These are phyloP conservation scores for Fagopyrum esculentum DNA, from an alignment of 148 eudicot species.

Conservation along the genomic window DNA sequence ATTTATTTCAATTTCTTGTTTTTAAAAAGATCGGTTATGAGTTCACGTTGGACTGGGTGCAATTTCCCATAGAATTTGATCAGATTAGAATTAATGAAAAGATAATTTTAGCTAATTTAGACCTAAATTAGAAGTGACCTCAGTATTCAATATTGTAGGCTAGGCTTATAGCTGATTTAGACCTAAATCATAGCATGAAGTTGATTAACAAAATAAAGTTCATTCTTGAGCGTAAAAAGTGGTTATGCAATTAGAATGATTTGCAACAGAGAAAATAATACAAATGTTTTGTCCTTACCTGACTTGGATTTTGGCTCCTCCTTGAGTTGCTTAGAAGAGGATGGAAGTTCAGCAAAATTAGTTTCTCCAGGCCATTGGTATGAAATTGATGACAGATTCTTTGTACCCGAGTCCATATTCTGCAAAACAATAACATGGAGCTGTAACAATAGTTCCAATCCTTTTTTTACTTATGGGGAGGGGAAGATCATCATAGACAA, in stretches of 20 bases:
- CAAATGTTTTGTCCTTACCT: conserved; percentile 33
- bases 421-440: conserved; percentile 20
- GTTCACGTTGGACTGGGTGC: neutral
- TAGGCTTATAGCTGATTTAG: neutral
- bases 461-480: neutral
- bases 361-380: conserved; percentile 24
- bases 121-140: neutral
- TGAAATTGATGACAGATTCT: conserved; percentile 21
- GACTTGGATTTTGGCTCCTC: conserved; percentile 21
- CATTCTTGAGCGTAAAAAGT: neutral
- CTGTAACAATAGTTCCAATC: neutral
- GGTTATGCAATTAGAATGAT: neutral
- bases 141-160: neutral
- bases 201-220: neutral
- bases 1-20: neutral
- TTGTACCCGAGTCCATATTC: conserved; percentile 21
- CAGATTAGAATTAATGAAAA: neutral
- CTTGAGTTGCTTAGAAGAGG: conserved; percentile 40
- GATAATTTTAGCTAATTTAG: neutral
- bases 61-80: neutral
- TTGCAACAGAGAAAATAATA: neutral
- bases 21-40: neutral
- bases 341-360: conserved; percentile 26
- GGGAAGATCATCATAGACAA: neutral
- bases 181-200: neutral